Conservation (phyloP, 106 monocot species). For the Gastrodia elata region DNA sequence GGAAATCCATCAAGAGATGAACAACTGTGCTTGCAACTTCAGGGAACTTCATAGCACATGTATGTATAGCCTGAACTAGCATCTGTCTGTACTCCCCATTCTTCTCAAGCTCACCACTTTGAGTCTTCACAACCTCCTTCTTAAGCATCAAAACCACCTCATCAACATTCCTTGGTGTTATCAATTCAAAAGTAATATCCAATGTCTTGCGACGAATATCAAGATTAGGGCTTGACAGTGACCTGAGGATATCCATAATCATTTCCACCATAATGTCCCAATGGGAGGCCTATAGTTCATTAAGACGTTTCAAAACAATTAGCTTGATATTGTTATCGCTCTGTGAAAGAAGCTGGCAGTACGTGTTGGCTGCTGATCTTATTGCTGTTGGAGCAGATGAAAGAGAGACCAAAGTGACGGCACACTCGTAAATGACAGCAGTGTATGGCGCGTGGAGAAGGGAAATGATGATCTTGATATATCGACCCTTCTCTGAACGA, state of each 20-base stretch:
- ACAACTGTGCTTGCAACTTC: slow-evolving; percentile 89
- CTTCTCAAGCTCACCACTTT: slow-evolving; percentile 75
- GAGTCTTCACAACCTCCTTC: slow-evolving; percentile 91
- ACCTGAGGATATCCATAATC: slow-evolving; percentile 76
- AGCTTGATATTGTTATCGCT: slow-evolving; percentile 92
- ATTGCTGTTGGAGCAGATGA: slow-evolving; percentile 89
- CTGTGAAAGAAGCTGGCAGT: slow-evolving; percentile 86
- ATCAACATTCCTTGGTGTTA: slow-evolving; percentile 71
- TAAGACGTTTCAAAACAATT: slow-evolving; percentile 66
- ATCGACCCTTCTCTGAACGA: slow-evolving; percentile 58
- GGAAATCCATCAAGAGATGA: slow-evolving; percentile 86
- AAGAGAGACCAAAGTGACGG: slow-evolving; percentile 72
- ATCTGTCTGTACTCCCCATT: slow-evolving; percentile 87
- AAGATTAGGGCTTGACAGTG: slow-evolving; percentile 74
- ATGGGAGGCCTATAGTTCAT: slow-evolving; percentile 57
- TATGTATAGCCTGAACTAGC: slow-evolving; percentile 84
- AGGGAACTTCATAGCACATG: slow-evolving; percentile 85
- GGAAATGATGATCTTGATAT: slow-evolving; percentile 73
- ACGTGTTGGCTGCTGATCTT: slow-evolving; percentile 70
- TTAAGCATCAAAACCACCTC: slow-evolving; percentile 84
- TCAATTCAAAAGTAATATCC: slow-evolving; percentile 72
- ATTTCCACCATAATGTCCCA: slow-evolving; percentile 75
- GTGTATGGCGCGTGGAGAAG: slow-evolving; percentile 45
- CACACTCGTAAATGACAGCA: slow-evolving; percentile 76
- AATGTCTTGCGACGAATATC: slow-evolving; percentile 73